Evolutionary conservation across 768 basidiomycete species (phyloP).

Genomic region (Tylopilus balloui): DNA sequence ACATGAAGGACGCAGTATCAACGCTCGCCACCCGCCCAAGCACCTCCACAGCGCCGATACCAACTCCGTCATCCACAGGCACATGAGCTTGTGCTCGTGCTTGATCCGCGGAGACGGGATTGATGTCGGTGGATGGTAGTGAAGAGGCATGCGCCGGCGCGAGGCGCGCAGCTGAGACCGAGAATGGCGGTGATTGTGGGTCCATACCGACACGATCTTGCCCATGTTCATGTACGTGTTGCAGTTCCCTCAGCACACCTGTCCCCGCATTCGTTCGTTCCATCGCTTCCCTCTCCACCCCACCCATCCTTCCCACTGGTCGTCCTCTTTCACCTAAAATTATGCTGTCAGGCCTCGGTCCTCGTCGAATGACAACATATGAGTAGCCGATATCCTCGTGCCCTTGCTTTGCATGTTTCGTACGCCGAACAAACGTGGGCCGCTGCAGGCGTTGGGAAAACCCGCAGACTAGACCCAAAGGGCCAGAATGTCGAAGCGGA

Average conservation of each 20-base stretch:
- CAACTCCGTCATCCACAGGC: conserved; percentile 19
- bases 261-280: conserved; percentile 23
- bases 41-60: conserved; percentile 12
- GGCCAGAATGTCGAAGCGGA: conserved; percentile 63
- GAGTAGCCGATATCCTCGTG: conserved; percentile 88
- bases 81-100: conserved; percentile 10
- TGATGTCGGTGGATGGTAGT: conserved; percentile 15
- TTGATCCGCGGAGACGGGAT: conserved; percentile 23
- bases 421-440: conserved; percentile 78
- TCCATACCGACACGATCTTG: conserved; percentile 13
- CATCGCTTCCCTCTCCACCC: conserved; percentile 28
- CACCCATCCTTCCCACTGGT: conserved; percentile 26
- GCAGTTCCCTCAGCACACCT: conserved; percentile 24
- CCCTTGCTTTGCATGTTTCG: conserved; percentile 80
- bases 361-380: conserved; percentile 85
- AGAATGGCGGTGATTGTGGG: conserved; percentile 27
- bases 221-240: conserved; percentile 17
- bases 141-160: conserved; percentile 13
- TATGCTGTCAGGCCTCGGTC: conserved; percentile 51
- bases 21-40: conserved; percentile 15
- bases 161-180: conserved; percentile 9
- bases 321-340: conserved; percentile 3
- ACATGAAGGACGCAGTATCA: conserved; percentile 17
- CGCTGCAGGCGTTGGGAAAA: conserved; percentile 87
- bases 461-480: conserved; percentile 59